These are phyloP conservation scores for Anethum foeniculum DNA, from an alignment of 140 eudicot genomes.

Conservation along the genomic window DNA sequence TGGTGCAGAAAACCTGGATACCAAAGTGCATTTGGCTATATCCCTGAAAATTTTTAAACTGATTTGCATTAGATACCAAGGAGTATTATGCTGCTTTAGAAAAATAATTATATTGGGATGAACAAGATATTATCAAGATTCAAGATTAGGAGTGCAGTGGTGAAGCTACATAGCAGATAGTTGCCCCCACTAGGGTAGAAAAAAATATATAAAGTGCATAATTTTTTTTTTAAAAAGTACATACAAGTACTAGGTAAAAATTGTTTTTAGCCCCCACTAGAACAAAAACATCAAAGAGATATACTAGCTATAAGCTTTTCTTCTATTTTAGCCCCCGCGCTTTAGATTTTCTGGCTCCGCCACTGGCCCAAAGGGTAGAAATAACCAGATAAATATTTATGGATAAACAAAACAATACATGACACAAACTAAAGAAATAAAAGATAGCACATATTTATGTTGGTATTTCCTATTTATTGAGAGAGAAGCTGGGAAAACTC, in stretches of 20 bases:
- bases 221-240: too few species aligned
- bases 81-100: background rate
- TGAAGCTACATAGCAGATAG: too few species aligned
- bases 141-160: background rate
- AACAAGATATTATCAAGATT: background rate
- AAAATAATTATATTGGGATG: background rate
- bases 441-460: background rate
- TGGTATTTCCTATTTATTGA: background rate
- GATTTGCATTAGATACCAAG: constrained; percentile 8
- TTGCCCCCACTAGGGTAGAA: too few species aligned
- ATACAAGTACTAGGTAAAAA: too few species aligned
- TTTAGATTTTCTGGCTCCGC: too few species aligned
- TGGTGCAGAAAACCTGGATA: constrained; percentile 74
- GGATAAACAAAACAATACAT: background rate
- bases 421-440: background rate
- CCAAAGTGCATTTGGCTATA: constrained; percentile 36
- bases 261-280: too few species aligned
- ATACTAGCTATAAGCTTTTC: too few species aligned
- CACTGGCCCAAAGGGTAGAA: background rate
- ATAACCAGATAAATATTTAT: background rate
- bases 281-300: too few species aligned
- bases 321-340: too few species aligned
- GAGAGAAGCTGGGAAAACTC: background rate
- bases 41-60: constrained; percentile 49
- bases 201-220: too few species aligned